phyloP scores from a whole-genome alignment of 176 grass and related monocot species.

The Musa acuminata region DNA sequence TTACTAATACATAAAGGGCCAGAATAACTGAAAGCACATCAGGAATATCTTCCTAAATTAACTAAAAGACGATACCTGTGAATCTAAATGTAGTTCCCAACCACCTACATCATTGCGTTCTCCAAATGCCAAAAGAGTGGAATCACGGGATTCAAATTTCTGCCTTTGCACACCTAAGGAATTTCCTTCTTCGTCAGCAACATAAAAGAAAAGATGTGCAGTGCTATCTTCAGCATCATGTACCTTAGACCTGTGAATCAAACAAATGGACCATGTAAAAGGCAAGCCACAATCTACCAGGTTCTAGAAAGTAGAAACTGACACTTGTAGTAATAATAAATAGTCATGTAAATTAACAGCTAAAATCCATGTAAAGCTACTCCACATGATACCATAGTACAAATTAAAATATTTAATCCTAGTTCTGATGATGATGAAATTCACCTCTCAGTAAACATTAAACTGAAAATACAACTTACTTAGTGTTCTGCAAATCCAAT shows the following conservation, averaged over 20 bases:
- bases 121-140: slow-evolving; percentile 83
- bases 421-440: background rate
- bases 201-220: slow-evolving; percentile 77
- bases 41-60: too few species aligned
- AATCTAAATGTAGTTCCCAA: slow-evolving; percentile 77
- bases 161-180: slow-evolving; percentile 41
- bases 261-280: background rate
- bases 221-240: slow-evolving; percentile 48
- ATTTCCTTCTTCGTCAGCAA: slow-evolving; percentile 77
- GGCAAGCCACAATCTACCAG: background rate
- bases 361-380: background rate
- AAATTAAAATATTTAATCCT: background rate
- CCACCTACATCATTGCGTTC: slow-evolving; percentile 49
- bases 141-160: slow-evolving; percentile 39
- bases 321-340: background rate
- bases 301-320: background rate
- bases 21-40: background rate
- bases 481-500: slow-evolving; percentile 39
- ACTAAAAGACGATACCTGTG: slow-evolving; percentile 34
- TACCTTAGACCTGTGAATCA: slow-evolving; percentile 43
- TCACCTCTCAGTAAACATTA: background rate
- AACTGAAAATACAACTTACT: slow-evolving; percentile 29
- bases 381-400: background rate
- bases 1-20: background rate
- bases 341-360: background rate